Conservation (phyloP, 208 protist genomes). For the Perkinsela sp. region DNA sequence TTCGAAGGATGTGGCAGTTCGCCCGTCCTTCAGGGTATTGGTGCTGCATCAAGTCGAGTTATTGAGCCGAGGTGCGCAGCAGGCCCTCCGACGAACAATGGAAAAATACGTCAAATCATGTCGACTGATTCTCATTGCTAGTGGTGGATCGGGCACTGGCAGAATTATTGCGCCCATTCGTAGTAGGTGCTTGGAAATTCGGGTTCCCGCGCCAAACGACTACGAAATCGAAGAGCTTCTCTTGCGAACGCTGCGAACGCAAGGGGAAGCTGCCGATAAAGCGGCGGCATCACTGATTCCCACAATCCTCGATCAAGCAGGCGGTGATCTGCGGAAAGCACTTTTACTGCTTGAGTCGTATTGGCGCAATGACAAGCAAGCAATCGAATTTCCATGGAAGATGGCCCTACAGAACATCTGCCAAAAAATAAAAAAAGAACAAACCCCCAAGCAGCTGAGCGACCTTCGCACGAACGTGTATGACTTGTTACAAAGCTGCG, state of each 20-base stretch:
- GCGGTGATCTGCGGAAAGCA: slow-evolving; percentile 81
- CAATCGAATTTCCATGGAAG: slow-evolving; percentile 79
- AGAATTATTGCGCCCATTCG: slow-evolving; percentile 86
- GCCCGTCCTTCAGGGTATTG: slow-evolving; percentile 67
- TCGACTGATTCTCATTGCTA: slow-evolving; percentile 83
- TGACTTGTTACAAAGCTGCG: slow-evolving; percentile 89
- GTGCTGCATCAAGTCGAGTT: slow-evolving; percentile 88
- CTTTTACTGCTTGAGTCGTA: slow-evolving; percentile 86
- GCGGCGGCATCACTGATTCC: slow-evolving; percentile 27
- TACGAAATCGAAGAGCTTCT: slow-evolving; percentile 58
- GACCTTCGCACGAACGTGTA: slow-evolving; percentile 83
- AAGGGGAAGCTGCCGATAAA: slow-evolving; percentile 10
- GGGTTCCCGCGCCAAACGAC: slow-evolving; percentile 70
- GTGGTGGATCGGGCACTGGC: slow-evolving; percentile 26
- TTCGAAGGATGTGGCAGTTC: not conserved
- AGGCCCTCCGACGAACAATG: slow-evolving; percentile 97
- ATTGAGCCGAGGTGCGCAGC: slow-evolving; percentile 83
- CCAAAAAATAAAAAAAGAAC: slow-evolving; percentile 63
- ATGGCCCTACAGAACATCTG: slow-evolving; percentile 68
- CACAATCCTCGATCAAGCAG: slow-evolving; percentile 19
- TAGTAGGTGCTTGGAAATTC: slow-evolving; percentile 83
- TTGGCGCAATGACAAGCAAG: slow-evolving; percentile 18
- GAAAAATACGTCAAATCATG: slow-evolving; percentile 93
- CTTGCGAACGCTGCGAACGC: slow-evolving; percentile 21
- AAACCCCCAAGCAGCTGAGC: slow-evolving; percentile 70